Evolutionary conservation across 371 early-diverging fungal genomes (phyloP).

Genomic region (Apophysomyces sp.): DNA sequence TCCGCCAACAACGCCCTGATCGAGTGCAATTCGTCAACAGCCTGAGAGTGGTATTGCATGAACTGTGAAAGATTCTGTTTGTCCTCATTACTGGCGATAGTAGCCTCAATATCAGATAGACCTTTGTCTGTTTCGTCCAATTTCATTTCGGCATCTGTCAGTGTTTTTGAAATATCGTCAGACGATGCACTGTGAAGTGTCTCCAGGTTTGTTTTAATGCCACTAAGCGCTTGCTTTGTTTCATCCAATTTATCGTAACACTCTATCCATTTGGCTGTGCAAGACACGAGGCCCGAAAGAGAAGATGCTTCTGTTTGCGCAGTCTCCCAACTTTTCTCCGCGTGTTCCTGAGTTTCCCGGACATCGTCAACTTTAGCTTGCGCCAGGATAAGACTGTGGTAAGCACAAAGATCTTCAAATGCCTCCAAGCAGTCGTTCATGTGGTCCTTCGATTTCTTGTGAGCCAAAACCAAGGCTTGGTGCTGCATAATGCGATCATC

Average conservation of each 20-base stretch:
- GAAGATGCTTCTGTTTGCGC: neutral
- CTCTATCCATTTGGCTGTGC: neutral
- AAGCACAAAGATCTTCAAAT: conserved; percentile 9
- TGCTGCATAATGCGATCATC: conserved; percentile 7
- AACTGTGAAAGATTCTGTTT: neutral
- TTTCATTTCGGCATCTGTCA: neutral
- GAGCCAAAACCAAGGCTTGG: conserved; percentile 10
- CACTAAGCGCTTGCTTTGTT: neutral
- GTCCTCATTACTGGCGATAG: neutral
- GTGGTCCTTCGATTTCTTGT: conserved; percentile 8
- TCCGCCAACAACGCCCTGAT: neutral
- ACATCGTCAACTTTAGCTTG: neutral
- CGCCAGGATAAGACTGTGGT: conserved; percentile 10
- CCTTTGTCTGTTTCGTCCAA: neutral
- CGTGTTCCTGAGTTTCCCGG: neutral
- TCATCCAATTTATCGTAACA: neutral
- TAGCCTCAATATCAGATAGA: neutral
- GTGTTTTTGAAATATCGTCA: neutral
- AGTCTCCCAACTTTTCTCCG: conserved; percentile 8
- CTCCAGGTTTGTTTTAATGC: neutral
- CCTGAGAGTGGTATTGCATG: neutral
- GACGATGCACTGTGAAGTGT: neutral
- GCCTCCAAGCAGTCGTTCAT: conserved; percentile 18
- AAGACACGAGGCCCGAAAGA: neutral
- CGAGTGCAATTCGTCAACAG: neutral